A percentile compares a stretch with the other conserved stretches of the same genome.
These are phyloP conservation scores for Kodamaea plutei DNA, from an alignment of 1,139 yeast species.

Conservation along the genomic window DNA sequence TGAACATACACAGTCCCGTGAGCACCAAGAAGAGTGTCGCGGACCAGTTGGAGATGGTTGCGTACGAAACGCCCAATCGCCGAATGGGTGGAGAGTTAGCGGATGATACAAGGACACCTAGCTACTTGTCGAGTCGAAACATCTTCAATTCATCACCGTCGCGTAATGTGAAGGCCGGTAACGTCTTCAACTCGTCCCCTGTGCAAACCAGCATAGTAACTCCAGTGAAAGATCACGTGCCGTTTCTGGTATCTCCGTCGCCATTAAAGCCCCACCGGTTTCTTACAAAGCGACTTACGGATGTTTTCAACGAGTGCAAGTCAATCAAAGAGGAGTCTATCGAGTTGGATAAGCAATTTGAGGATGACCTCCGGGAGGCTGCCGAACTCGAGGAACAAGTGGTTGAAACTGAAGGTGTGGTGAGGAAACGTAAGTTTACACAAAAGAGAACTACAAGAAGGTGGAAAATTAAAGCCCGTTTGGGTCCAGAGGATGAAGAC, in stretches of 20 bases:
- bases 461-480: slow-evolving; percentile 50
- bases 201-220: slow-evolving; percentile 2
- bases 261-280: slow-evolving; percentile 40
- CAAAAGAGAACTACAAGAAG: slow-evolving; percentile 64
- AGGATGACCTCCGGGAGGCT: slow-evolving; percentile 12
- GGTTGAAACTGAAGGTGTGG: slow-evolving; percentile 11
- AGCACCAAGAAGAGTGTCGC: slow-evolving; percentile 4
- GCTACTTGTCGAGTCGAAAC: slow-evolving; percentile 26
- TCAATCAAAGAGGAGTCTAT: slow-evolving; percentile 18
- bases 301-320: slow-evolving; percentile 27
- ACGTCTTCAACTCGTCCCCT: background rate
- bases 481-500: slow-evolving; percentile 22
- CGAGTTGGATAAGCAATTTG: slow-evolving; percentile 9
- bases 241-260: slow-evolving; percentile 43
- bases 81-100: no score
- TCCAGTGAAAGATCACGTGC: slow-evolving; percentile 10
- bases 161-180: no score
- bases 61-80: no score
- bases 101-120: no score
- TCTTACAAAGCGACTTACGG: slow-evolving; percentile 30
- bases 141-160: background rate
- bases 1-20: slow-evolving; percentile 6
- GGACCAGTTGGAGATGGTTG: slow-evolving; percentile 8
- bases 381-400: slow-evolving; percentile 14
- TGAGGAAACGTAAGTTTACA: slow-evolving; percentile 33